Conservation (phyloP, 805 yeast genomes). For the Metschnikowia dekortorum region DNA sequence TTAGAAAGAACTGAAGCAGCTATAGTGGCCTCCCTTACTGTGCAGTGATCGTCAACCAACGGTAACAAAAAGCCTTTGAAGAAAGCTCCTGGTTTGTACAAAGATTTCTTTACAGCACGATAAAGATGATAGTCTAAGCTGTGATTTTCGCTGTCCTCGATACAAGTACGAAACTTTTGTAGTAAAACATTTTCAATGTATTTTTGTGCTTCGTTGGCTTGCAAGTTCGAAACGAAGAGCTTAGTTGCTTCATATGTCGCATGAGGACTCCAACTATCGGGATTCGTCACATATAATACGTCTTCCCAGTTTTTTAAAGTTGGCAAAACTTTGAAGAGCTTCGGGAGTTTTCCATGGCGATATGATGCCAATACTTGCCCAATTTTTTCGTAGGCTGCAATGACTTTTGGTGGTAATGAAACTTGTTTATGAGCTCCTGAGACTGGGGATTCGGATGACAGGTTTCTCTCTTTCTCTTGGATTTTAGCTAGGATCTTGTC, state of each 20-base stretch:
- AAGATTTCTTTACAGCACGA: conserved; percentile 84
- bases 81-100: conserved; percentile 96
- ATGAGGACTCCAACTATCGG: conserved; percentile 92
- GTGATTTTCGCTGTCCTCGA: conserved; percentile 71
- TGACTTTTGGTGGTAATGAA: conserved; percentile 90
- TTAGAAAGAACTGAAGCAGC: conserved; percentile 88
- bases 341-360: conserved; percentile 96
- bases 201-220: conserved; percentile 82
- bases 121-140: conserved; percentile 88
- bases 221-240: conserved; percentile 84
- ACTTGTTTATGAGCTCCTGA: conserved; percentile 51
- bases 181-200: conserved; percentile 65
- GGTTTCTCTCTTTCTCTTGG: conserved; percentile 58
- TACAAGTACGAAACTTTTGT: conserved; percentile 67
- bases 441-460: conserved; percentile 18
- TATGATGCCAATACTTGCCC: conserved; percentile 84
- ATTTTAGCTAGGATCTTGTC: conserved; percentile 92
- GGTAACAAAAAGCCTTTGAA: conserved; percentile 96
- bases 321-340: conserved; percentile 91
- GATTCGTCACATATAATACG: conserved; percentile 86
- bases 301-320: conserved; percentile 94
- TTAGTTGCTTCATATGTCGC: conserved; percentile 94
- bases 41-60: conserved; percentile 79
- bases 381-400: conserved; percentile 88
- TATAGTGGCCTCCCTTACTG: conserved; percentile 90